Conservation (phyloP, 2,329 filamentous ascomycete genomes). For the Sporothrix mexicana region DNA sequence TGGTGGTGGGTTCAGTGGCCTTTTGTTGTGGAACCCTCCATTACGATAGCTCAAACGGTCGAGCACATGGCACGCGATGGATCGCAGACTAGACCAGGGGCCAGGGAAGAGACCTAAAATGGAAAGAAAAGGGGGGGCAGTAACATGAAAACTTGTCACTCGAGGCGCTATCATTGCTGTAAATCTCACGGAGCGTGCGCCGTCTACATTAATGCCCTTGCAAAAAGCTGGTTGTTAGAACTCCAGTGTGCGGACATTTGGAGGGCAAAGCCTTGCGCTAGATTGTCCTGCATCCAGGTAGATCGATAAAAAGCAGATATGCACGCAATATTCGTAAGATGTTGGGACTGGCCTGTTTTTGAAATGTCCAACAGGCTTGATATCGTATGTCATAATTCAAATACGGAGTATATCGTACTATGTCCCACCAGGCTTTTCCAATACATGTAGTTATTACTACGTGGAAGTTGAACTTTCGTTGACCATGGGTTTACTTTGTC, state of each 20-base stretch:
- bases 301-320: background rate
- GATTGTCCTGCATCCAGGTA: background rate
- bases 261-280: background rate
- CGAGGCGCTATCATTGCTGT: background rate
- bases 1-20: background rate
- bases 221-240: too few species aligned
- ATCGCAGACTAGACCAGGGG: conserved; percentile 19
- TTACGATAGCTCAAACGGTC: conserved; percentile 29
- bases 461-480: background rate
- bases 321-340: background rate
- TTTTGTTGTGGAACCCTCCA: conserved; percentile 8
- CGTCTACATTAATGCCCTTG: background rate
- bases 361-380: background rate
- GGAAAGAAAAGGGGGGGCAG: background rate
- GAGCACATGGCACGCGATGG: conserved; percentile 28
- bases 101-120: background rate
- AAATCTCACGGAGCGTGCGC: background rate
- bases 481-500: background rate
- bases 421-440: background rate
- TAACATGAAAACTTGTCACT: background rate
- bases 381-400: conserved; percentile 3
- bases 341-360: background rate
- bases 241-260: too few species aligned
- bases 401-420: conserved; percentile 2
- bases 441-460: background rate